Conservation (phyloP, 2,329 filamentous ascomycete genomes). For the Colletotrichum caudatum region DNA sequence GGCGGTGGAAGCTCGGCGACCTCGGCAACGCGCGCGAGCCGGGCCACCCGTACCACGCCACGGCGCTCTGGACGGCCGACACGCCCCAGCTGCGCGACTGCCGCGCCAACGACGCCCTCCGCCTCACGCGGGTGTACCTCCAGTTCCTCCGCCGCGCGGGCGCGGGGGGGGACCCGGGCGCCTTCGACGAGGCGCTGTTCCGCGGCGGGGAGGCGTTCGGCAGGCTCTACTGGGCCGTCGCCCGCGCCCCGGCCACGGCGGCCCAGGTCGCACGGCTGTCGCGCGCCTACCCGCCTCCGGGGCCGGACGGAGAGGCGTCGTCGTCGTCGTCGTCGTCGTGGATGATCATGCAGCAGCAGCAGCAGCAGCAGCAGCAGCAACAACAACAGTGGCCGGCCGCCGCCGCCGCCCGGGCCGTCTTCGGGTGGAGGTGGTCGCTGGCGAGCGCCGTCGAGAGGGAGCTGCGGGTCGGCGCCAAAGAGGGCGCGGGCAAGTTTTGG, state of each 20-base stretch:
- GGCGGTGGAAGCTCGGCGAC: conserved; percentile 50
- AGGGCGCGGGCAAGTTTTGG: conserved; percentile 44
- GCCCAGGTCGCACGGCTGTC: conserved; percentile 25
- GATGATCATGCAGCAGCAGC: conserved; percentile 4
- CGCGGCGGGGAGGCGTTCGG: conserved; percentile 44
- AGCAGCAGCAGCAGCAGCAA: background rate
- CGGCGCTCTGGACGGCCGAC: conserved; percentile 47
- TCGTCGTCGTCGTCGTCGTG: conserved; percentile 14
- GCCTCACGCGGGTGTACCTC: conserved; percentile 49
- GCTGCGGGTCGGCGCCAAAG: conserved; percentile 45
- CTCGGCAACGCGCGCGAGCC: conserved; percentile 50
- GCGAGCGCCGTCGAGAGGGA: conserved; percentile 35
- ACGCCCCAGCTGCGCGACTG: conserved; percentile 49
- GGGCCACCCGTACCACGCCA: conserved; percentile 49
- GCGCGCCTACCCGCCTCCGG: conserved; percentile 20
- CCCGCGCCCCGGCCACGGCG: conserved; percentile 7
- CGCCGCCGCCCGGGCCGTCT: conserved; percentile 15
- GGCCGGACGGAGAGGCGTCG: background rate
- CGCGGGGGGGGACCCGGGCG: conserved; percentile 28
- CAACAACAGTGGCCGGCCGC: background rate
- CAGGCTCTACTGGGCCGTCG: conserved; percentile 46
- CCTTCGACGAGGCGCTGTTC: conserved; percentile 48
- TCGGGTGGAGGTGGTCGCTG: conserved; percentile 33
- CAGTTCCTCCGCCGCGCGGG: conserved; percentile 46
- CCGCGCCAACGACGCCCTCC: conserved; percentile 49